A percentile compares a stretch with the other conserved stretches of the same genome.
Evolutionary conservation across 352 stramenopile species (phyloP).

Genomic region (Globisporangium radiosum): DNA sequence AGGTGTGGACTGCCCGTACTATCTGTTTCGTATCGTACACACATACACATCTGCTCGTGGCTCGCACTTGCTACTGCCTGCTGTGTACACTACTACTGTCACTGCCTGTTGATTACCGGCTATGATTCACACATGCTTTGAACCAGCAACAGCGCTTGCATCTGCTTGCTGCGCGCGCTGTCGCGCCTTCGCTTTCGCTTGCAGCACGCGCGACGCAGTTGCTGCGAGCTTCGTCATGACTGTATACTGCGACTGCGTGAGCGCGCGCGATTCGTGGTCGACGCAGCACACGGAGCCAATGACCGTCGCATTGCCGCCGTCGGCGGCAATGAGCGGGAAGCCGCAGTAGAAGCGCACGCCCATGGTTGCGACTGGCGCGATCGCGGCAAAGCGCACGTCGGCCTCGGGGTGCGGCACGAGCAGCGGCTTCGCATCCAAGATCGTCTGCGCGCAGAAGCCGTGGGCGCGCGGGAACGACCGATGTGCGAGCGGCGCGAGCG

Average conservation of each 20-base stretch:
- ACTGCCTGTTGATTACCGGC: too few species aligned
- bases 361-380: slow-evolving; percentile 22
- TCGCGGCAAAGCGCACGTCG: slow-evolving; percentile 55
- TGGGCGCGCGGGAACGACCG: slow-evolving; percentile 44
- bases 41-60: too few species aligned
- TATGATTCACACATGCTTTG: too few species aligned
- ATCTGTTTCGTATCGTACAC: too few species aligned
- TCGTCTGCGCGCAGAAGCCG: slow-evolving; percentile 54
- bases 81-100: too few species aligned
- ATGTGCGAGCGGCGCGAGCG: slow-evolving; percentile 11
- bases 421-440: slow-evolving; percentile 51
- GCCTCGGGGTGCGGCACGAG: slow-evolving; percentile 50
- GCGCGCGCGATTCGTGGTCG: slow-evolving; percentile 32
- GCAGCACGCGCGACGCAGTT: slow-evolving; percentile 44
- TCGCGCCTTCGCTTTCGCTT: slow-evolving; percentile 6
- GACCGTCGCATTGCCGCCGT: slow-evolving; percentile 22
- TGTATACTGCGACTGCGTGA: slow-evolving; percentile 54
- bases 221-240: slow-evolving; percentile 42
- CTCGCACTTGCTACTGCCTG: too few species aligned
- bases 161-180: too few species aligned
- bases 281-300: slow-evolving; percentile 64
- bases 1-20: too few species aligned
- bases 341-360: slow-evolving; percentile 70
- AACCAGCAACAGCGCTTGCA: too few species aligned
- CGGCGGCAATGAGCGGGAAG: slow-evolving; percentile 42